Conservation (phyloP, 257 asterid species). For the Avicennia marina region DNA sequence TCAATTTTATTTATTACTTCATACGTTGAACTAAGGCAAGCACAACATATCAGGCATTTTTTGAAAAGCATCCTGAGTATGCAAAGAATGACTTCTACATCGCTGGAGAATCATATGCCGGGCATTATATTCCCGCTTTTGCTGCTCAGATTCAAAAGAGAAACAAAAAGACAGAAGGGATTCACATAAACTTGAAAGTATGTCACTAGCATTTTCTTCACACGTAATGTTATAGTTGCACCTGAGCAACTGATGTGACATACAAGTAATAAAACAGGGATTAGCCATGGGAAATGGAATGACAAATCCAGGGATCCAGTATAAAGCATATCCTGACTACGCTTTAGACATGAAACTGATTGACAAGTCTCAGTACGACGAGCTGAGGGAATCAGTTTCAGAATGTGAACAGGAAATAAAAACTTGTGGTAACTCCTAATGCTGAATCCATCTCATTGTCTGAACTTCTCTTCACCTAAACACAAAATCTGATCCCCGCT, state of each 20-base stretch:
- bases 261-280: conserved; percentile 25
- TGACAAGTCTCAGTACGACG: conserved; percentile 28
- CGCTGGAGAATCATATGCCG: conserved; percentile 58
- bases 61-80: conserved; percentile 40
- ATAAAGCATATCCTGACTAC: conserved; percentile 41
- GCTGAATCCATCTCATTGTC: no score
- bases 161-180: conserved; percentile 45
- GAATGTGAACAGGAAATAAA: conserved; percentile 34
- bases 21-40: background rate
- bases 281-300: conserved; percentile 57
- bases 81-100: conserved; percentile 44
- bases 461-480: no score
- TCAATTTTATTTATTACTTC: background rate
- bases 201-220: conserved; percentile 6
- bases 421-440: conserved; percentile 23
- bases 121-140: conserved; percentile 54
- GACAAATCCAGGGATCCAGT: conserved; percentile 53
- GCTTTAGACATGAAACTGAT: conserved; percentile 48
- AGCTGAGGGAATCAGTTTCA: conserved; percentile 24
- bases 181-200: conserved; percentile 44
- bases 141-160: conserved; percentile 45
- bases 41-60: conserved; percentile 27
- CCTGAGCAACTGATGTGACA: background rate
- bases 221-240: background rate
- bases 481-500: no score